These are phyloP conservation scores for Fagus sylvatica DNA, from an alignment of 306 rosid species.

Conservation along the genomic window DNA sequence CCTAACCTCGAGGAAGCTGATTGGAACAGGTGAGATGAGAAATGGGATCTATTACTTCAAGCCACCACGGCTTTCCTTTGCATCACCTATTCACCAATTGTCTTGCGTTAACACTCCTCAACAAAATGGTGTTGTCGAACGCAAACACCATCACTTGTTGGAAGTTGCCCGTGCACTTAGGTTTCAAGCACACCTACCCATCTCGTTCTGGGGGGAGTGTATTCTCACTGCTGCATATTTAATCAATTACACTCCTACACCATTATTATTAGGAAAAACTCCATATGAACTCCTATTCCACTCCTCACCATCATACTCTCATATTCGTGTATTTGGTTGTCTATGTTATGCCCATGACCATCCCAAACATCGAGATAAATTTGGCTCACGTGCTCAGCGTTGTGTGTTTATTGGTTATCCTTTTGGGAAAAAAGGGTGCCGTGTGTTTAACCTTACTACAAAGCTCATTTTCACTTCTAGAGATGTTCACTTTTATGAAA, in stretches of 20 bases:
- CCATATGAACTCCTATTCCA: not conserved
- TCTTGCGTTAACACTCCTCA: not conserved
- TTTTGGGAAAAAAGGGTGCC: not conserved
- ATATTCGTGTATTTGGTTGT: not conserved
- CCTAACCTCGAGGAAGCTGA: not conserved
- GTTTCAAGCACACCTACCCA: not conserved
- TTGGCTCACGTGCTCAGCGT: not conserved
- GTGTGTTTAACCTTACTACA: not conserved
- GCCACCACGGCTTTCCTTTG: not conserved
- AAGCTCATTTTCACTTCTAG: not conserved
- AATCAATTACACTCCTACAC: not conserved
- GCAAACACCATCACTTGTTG: not conserved
- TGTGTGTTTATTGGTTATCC: not conserved
- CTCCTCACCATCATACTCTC: not conserved
- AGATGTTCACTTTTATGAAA: not conserved
- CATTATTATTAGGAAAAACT: too few relatives aligned
- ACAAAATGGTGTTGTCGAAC: not conserved
- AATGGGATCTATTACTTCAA: not conserved
- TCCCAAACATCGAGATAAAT: not conserved
- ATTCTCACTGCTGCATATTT: not conserved
- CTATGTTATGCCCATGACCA: not conserved
- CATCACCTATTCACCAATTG: too few relatives aligned
- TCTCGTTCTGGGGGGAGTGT: not conserved
- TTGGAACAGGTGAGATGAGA: not conserved
- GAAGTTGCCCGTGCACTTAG: not conserved